phyloP scores from a whole-genome alignment of 2,329 filamentous ascomycete genomes.

The Colletotrichum sp. region DNA sequence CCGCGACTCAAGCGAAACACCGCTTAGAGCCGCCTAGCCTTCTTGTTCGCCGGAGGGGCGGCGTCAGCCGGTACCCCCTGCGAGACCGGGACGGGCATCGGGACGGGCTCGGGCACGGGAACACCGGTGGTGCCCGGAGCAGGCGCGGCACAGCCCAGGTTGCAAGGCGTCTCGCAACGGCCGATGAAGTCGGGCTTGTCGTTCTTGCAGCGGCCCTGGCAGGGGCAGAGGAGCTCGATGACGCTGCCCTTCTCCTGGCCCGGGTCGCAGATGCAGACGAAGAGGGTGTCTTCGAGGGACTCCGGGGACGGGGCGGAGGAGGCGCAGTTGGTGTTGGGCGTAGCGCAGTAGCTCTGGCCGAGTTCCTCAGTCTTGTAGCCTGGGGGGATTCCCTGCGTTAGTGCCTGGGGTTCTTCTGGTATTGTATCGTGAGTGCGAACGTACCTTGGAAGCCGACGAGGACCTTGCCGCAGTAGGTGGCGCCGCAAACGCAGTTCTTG shows the following conservation, averaged over 20 bases:
- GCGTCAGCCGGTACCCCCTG: neutral
- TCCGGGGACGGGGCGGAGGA: slow-evolving; percentile 32
- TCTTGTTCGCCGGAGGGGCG: neutral
- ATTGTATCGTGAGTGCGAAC: neutral
- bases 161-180: slow-evolving; percentile 41
- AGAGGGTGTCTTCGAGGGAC: slow-evolving; percentile 33
- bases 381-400: neutral
- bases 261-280: slow-evolving; percentile 41
- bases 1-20: neutral
- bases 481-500: slow-evolving; percentile 44
- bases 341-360: slow-evolving; percentile 40
- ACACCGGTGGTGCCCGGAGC: neutral
- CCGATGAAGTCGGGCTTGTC: slow-evolving; percentile 43
- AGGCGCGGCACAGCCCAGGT: slow-evolving; percentile 33
- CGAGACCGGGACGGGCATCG: neutral
- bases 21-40: neutral
- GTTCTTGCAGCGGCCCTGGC: slow-evolving; percentile 41
- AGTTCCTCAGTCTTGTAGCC: slow-evolving; percentile 31
- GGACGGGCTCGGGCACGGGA: neutral
- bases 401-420: neutral
- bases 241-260: slow-evolving; percentile 36
- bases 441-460: slow-evolving; percentile 30
- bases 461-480: slow-evolving; percentile 46
- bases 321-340: slow-evolving; percentile 38
- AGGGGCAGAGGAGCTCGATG: slow-evolving; percentile 43